Evolutionary conservation across 345 rosid species (phyloP), one percentile per base, ranked within the genome.

Genomic region (Sonneratia alba): DNA sequence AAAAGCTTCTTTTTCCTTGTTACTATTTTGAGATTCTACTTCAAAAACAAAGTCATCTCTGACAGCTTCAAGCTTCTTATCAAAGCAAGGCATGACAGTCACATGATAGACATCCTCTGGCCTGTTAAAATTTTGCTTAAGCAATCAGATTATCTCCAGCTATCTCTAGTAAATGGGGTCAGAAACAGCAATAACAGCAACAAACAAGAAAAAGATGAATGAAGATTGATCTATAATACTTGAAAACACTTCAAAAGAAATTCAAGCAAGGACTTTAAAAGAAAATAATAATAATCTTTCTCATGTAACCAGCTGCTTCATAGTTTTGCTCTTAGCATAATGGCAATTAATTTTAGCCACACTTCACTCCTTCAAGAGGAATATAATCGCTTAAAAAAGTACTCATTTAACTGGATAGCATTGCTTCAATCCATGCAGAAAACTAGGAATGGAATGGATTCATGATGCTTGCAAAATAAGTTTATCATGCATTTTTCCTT

Each of bases 1-100:
- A 43, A 42, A 72, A 68, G 73, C 78, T 57, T 59, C 84, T 42
- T 42, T 42, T 53, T 15, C 56, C 71, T 38, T 45, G 48, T 34
- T 75, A 13, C 61, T 83, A 67, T 66, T 85, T 59, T 69, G 73
- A 76, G 83, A 66, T 70, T 81, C 94, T 47, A 68, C 82, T 67
- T 84, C 85, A 74, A 88, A 90, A 71, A 77, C 82, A 38, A 95
- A 95, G 81, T 95, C 94, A 8, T 91, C 94, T 79, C 99, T 88
- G 1, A 88, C 75, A 71, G 98, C 99, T 83, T 95, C 98, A 2
- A 92, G 96, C 89, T 92, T 95, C 84, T 92, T 95, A 80, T 95
- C 99, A 76, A 90, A 92, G 72, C 98, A 95, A 8, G 98, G 99
- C 98, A 95, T 95, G 78, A 92, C 91, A 32, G 97, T 90, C 69